These are phyloP conservation scores for Logfia minima DNA, from an alignment of 129 eudicot species.

Conservation along the genomic window DNA sequence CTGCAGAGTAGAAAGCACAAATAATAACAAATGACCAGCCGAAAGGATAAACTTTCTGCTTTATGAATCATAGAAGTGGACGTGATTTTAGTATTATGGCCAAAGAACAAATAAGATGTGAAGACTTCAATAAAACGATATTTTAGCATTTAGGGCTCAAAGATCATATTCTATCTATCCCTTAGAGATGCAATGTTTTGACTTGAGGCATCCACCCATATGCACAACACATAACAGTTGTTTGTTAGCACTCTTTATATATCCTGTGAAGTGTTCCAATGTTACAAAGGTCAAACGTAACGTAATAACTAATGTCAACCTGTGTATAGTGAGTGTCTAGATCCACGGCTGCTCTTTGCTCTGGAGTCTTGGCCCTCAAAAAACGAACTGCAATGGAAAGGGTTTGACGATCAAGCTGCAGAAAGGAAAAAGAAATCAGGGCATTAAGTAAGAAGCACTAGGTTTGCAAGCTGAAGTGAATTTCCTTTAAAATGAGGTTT, in stretches of 20 bases:
- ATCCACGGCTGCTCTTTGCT: conserved; percentile 91
- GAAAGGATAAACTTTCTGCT: background rate
- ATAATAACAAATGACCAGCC: conserved; percentile 8
- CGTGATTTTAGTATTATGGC: background rate
- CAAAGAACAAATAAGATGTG: background rate
- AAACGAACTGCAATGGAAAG: conserved; percentile 77
- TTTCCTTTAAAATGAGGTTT: background rate
- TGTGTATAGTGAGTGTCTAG: conserved; percentile 87
- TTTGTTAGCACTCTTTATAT: background rate
- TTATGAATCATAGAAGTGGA: background rate
- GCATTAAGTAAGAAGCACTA: background rate
- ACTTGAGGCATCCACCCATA: background rate
- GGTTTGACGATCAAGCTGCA: conserved; percentile 68
- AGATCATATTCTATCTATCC: background rate
- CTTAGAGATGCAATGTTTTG: background rate
- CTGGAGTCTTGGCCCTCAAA: conserved; percentile 81
- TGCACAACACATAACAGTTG: background rate
- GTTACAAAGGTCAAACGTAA: conserved; percentile 9
- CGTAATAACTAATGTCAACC: conserved; percentile 29
- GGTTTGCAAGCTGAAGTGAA: background rate
- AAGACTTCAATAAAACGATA: background rate
- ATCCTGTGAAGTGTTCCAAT: background rate
- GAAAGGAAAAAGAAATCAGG: background rate
- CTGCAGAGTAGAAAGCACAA: conserved; percentile 42
- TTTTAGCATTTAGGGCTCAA: background rate